Evolutionary conservation across 2,329 filamentous ascomycete species (phyloP).

Genomic region (Beauveria sp.): DNA sequence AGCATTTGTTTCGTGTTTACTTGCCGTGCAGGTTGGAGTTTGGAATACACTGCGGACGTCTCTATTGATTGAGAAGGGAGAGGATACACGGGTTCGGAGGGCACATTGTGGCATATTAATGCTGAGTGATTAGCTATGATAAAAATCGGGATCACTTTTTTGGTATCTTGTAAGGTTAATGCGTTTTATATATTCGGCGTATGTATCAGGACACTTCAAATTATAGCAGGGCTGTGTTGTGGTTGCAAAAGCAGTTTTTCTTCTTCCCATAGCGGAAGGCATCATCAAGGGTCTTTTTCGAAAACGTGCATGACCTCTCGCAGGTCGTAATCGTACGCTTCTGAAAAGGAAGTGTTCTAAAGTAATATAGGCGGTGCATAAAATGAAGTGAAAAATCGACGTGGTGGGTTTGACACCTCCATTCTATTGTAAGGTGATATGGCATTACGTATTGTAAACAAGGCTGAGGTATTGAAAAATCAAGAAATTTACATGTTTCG

Average conservation of each 20-base stretch:
- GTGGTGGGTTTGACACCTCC: background rate
- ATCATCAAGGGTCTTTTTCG: too few relatives aligned
- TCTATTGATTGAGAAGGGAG: background rate
- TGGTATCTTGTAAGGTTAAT: background rate
- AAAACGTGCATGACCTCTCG: too few relatives aligned
- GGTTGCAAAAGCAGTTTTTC: too few relatives aligned
- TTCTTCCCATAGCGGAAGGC: too few relatives aligned
- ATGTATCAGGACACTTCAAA: background rate
- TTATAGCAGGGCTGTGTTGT: too few relatives aligned
- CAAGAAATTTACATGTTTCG: background rate
- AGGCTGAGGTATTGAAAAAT: background rate
- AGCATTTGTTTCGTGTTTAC: slow-evolving; percentile 15
- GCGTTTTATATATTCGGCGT: background rate
- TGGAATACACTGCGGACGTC: slow-evolving; percentile 6
- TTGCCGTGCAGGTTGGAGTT: slow-evolving; percentile 12
- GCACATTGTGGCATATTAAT: background rate
- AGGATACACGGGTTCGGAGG: background rate
- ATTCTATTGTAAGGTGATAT: background rate
- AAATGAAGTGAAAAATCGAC: background rate
- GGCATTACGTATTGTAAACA: background rate
- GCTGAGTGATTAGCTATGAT: background rate
- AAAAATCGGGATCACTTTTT: background rate
- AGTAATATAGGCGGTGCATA: background rate
- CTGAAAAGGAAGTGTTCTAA: too few relatives aligned
- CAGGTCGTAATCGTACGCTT: too few relatives aligned